phyloP scores from a whole-genome alignment of 2,329 filamentous ascomycete species.

The Sclerotinia trifoliorum region DNA sequence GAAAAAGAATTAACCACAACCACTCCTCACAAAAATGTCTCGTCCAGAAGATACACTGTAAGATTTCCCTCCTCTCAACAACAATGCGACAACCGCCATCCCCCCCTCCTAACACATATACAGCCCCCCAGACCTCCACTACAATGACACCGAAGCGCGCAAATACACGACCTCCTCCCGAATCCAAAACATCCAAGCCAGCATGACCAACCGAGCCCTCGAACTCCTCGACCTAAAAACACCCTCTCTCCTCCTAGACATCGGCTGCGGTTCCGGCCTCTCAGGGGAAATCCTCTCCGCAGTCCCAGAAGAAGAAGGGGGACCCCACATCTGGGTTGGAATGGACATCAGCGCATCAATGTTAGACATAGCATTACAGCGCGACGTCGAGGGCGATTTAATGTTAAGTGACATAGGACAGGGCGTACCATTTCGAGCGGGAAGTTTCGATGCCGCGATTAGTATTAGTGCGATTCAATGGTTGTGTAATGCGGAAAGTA shows the following conservation, averaged over 20 bases:
- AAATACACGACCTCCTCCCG: constrained; percentile 97
- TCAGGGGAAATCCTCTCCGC: constrained; percentile 89
- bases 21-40: constrained; percentile 67
- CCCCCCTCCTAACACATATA: background rate
- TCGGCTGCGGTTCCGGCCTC: constrained; percentile 94
- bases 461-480: constrained; percentile 97
- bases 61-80: constrained; percentile 36
- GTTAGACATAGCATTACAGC: constrained; percentile 89
- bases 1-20: background rate
- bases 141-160: constrained; percentile 90
- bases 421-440: constrained; percentile 88
- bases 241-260: constrained; percentile 87
- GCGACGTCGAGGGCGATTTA: constrained; percentile 91
- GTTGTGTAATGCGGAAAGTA: constrained; percentile 93
- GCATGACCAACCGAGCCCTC: constrained; percentile 91
- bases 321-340: constrained; percentile 93
- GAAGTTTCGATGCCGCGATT: constrained; percentile 91
- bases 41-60: constrained; percentile 94
- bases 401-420: constrained; percentile 93
- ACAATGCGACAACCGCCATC: constrained; percentile 28
- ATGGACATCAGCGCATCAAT: constrained; percentile 96
- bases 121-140: constrained; percentile 93
- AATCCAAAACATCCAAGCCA: constrained; percentile 91
- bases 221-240: constrained; percentile 78
- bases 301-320: constrained; percentile 66